A percentile compares a stretch with the other conserved stretches of the same genome.
phyloP scores from a whole-genome alignment of 2,329 filamentous ascomycete species.

The Ophiocordyceps sinensis region DNA sequence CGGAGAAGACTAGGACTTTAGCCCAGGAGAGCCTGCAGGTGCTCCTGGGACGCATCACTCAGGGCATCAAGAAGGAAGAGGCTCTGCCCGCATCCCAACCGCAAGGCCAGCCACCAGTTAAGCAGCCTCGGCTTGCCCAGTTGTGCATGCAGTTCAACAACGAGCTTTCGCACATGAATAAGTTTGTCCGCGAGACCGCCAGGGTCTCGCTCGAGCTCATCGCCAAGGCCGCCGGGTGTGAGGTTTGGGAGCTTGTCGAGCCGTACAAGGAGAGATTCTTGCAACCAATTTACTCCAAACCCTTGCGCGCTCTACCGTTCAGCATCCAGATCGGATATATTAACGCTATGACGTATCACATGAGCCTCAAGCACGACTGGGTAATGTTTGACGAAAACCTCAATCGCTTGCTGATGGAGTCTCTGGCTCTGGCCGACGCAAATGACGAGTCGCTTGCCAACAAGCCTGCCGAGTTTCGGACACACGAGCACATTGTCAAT shows the following conservation, averaged over 20 bases:
- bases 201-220: conserved; percentile 70
- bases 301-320: conserved; percentile 82
- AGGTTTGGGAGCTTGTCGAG: conserved; percentile 77
- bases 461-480: conserved; percentile 89
- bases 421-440: conserved; percentile 82
- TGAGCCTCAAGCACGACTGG: conserved; percentile 78
- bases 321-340: conserved; percentile 95
- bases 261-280: conserved; percentile 83
- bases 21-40: conserved; percentile 74
- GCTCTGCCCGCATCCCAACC: conserved; percentile 21
- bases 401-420: conserved; percentile 83
- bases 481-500: conserved; percentile 87
- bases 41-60: conserved; percentile 65
- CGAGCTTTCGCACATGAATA: conserved; percentile 91
- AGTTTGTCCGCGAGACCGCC: conserved; percentile 78
- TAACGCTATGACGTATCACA: conserved; percentile 90
- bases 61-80: conserved; percentile 68
- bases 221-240: conserved; percentile 59
- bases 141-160: conserved; percentile 76
- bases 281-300: conserved; percentile 90
- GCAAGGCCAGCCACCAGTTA: conserved; percentile 28
- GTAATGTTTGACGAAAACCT: conserved; percentile 85
- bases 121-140: conserved; percentile 49
- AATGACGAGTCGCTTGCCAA: conserved; percentile 83
- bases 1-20: conserved; percentile 71